A percentile compares a stretch with the other conserved stretches of the same genome.
Evolutionary conservation across 2,329 filamentous ascomycete species (phyloP).

Genomic region (Colletotrichum sp.): DNA sequence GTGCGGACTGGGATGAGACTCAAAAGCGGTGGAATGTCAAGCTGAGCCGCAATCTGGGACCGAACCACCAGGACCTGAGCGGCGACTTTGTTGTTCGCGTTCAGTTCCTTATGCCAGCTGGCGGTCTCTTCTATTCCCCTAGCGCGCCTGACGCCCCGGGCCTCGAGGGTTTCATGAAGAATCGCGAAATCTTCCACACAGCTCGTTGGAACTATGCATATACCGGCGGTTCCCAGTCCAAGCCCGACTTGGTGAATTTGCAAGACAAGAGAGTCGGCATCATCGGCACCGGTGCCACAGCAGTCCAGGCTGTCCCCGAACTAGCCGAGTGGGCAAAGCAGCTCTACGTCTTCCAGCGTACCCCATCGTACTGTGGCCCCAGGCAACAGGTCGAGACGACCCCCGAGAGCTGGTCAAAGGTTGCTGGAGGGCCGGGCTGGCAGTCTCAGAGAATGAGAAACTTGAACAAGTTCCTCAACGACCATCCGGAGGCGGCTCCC

Average conservation of each 20-base stretch:
- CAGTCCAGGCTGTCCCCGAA: conserved; percentile 46
- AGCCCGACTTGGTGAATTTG: conserved; percentile 47
- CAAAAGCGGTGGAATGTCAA: conserved; percentile 23
- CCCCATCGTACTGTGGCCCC: conserved; percentile 44
- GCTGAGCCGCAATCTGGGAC: conserved; percentile 27
- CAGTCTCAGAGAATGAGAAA: conserved; percentile 26
- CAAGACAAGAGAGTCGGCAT: conserved; percentile 50
- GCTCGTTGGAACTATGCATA: conserved; percentile 48
- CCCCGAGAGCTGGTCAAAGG: conserved; percentile 41
- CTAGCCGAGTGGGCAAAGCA: conserved; percentile 51
- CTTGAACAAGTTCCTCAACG: not conserved
- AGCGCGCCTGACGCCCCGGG: conserved; percentile 28
- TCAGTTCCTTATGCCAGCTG: conserved; percentile 42
- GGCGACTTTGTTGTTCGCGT: conserved; percentile 31
- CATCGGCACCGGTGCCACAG: conserved; percentile 54
- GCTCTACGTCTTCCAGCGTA: conserved; percentile 60
- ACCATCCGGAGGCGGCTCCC: not conserved
- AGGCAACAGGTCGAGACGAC: conserved; percentile 39
- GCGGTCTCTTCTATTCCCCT: conserved; percentile 41
- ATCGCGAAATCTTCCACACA: conserved; percentile 48
- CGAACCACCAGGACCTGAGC: conserved; percentile 32
- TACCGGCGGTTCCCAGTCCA: conserved; percentile 42
- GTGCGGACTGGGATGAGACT: conserved; percentile 49
- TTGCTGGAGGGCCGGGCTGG: conserved; percentile 41
- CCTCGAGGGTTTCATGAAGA: conserved; percentile 32